Evolutionary conservation across 2,329 filamentous ascomycete genomes (phyloP), one percentile per base, ranked within the genome.

Genomic region (Rhynchosporium graminicola): DNA sequence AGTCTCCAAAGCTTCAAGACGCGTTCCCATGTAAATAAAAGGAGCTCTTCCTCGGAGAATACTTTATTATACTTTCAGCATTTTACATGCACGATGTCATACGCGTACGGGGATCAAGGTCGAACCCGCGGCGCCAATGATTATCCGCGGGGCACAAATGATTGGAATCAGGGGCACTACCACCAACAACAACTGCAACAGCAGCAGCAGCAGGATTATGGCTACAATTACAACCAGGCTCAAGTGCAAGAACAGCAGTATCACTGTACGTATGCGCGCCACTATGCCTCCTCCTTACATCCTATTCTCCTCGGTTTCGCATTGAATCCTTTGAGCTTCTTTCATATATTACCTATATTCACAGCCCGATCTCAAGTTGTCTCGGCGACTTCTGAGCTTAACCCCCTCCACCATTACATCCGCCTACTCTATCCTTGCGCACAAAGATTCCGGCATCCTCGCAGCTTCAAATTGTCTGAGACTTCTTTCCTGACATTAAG

Each of bases 71-170:
- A 36, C 36, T 10, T 3, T 57, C 40, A n/a, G 40, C 42, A 47
- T 12, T 54, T 36, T 10, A 36, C 33, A 36, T 36, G 33, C 51
- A 60, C 48, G 38, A 60, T 60, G 57, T 60, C 57, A 31, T 54
- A 52, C 47, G 29, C 29, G 47, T 46, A 57, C 54, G 38, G 13
- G 28, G 54, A 57, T 57, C 54, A 46, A 5, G 42, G 54, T 46
- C 54, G 54, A 46, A 57, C 45, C 38, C 20, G 29, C 54, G 28
- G 54, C 54, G 54, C 38, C 40, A 57, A 33, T 29, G 54, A 31
- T 45, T 46, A 57, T 57, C 38, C 54, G 54, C 54, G 54, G 40
- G 42, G 40, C 40, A 20, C 26, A 8, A n/a, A 52, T 54, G 51
- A 42, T 54, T 54, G 51, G 51, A 54, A 54, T 46, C 40, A 46